A percentile compares a stretch with the other conserved stretches of the same genome.
phyloP scores from a whole-genome alignment of 495 filamentous ascomycete species.

The Collariella sp. region DNA sequence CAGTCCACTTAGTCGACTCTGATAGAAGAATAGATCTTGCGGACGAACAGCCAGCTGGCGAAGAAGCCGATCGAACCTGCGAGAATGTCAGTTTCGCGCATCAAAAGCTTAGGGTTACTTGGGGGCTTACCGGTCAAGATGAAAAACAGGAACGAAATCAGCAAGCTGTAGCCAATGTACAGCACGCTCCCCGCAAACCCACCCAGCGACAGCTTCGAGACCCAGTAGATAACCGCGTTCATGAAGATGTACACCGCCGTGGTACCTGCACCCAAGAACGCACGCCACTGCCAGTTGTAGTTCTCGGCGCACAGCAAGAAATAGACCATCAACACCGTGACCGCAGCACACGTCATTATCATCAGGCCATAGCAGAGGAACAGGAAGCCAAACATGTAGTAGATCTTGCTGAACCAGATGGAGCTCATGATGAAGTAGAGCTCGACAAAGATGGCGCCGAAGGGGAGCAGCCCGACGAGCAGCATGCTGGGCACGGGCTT shows the following conservation, averaged over 20 bases:
- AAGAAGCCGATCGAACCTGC: conserved; percentile 88
- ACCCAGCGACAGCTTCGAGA: conserved; percentile 72
- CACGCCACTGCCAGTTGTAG: conserved; percentile 97
- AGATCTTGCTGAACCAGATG: conserved; percentile 95
- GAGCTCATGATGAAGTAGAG: conserved; percentile 97
- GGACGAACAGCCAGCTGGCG: conserved; percentile 84
- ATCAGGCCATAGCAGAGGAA: conserved; percentile 97
- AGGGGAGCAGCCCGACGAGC: conserved; percentile 83
- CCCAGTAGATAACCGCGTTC: conserved; percentile 81
- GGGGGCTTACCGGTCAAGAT: conserved; percentile 71
- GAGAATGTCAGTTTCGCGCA: conserved; percentile 1
- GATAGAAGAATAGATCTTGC: conserved; percentile 89
- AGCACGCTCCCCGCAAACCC: conserved; percentile 78
- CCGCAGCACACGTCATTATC: conserved; percentile 89
- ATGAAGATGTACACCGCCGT: conserved; percentile 84
- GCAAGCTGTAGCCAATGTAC: conserved; percentile 84
- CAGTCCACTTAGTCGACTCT: conserved; percentile 66
- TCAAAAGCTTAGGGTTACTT: neutral
- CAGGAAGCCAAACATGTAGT: conserved; percentile 99
- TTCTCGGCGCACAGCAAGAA: conserved; percentile 93
- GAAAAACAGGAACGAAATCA: conserved; percentile 87
- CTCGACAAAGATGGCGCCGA: conserved; percentile 94
- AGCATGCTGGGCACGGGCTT: conserved; percentile 79
- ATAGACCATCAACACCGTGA: conserved; percentile 87
- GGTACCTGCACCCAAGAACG: conserved; percentile 80